Evolutionary conservation across 805 yeast genomes (phyloP), one percentile per base, ranked within the genome.

Genomic region (Candida hungchunana): DNA sequence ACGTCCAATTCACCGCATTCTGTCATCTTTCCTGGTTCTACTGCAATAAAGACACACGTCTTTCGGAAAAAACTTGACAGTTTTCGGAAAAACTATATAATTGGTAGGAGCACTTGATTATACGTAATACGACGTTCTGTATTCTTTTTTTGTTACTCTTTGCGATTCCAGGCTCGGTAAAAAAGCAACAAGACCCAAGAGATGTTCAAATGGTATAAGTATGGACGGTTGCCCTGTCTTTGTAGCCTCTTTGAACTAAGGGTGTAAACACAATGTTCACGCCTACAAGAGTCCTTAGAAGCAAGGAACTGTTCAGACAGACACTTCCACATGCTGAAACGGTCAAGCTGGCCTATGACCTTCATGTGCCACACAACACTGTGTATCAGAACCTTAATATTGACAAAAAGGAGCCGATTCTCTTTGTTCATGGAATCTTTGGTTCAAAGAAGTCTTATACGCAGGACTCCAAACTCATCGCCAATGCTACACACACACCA

Each of bases 291-390:
- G 29, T 46, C n/a, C 74, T 90, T 66, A 82, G 89, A 75, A 82
- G 89, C 40, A 96, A 97, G 49, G 31, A 31, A 12, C 26, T 41
- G 28, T 85, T 89, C 82, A 86, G 87, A 5, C n/a, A n/a, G n/a
- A 28, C 45, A n/a, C 31, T 51, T 5, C 56, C 53, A 30, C 73
- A 93, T 86, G 79, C 73, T 84, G 71, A 79, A 76, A 37, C 52
- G 1, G 45, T 55, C 21, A 48, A 50, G 12, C 40, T 56, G 56
- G 59, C 59, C 1, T 56, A 49, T 32, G 60, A 56, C 34, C 34
- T 56, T 7, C 59, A 56, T 31, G 30, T 33, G 21, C 60, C 60
- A 18, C 42, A 43, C 25, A 29, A 44, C 19, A 45, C 56, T 4
- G 45, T 50, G 4, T 44, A 45, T 12, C 42, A 46, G 22, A 47